phyloP scores from a whole-genome alignment of 371 early-diverging fungal species.

The Mucor piriformis region DNA sequence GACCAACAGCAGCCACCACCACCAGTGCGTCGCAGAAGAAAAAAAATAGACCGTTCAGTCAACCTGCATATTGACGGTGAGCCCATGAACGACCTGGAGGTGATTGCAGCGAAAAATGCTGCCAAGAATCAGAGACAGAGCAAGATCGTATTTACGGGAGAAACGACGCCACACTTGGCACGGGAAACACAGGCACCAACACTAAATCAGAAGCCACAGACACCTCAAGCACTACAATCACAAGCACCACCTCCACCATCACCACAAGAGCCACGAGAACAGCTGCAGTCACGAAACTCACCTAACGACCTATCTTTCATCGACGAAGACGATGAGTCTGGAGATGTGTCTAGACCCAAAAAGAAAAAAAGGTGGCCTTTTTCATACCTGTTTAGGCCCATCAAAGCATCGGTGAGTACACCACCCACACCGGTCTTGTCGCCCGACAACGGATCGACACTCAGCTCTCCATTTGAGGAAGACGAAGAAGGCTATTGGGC shows the following conservation, averaged over 20 bases:
- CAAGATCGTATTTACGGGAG: neutral
- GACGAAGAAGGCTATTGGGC: constrained; percentile 11
- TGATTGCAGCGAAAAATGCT: constrained; percentile 24
- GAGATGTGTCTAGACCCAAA: neutral
- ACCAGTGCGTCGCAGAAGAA: constrained; percentile 1
- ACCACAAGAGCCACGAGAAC: too few species aligned
- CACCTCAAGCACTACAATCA: too few species aligned
- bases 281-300: neutral
- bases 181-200: too few species aligned
- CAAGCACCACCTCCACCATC: too few species aligned
- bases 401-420: neutral
- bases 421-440: constrained; percentile 6
- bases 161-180: neutral
- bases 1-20: neutral
- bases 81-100: constrained; percentile 22
- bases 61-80: constrained; percentile 17
- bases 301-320: neutral
- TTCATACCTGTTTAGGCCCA: constrained; percentile 3
- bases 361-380: constrained; percentile 18
- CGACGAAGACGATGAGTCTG: neutral
- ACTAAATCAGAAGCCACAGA: neutral
- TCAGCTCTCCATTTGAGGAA: neutral
- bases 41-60: neutral
- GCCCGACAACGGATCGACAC: constrained; percentile 2
- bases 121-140: constrained; percentile 7